These are phyloP conservation scores for Obelidium mucronatum DNA, from an alignment of 192 early-diverging fungal species.

Conservation along the genomic window DNA sequence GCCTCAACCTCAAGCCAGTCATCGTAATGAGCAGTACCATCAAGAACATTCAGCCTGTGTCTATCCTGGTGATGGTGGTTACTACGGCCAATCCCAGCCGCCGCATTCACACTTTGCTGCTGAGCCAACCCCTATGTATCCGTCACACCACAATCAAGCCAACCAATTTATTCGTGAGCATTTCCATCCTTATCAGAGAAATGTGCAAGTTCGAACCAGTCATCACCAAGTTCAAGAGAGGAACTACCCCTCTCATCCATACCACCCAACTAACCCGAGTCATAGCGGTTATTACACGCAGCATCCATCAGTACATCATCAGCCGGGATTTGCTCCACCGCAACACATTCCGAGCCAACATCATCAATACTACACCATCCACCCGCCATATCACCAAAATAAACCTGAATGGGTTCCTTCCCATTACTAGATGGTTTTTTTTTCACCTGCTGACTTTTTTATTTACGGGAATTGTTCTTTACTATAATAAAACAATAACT, in stretches of 20 bases:
- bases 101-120: too few relatives aligned
- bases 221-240: slow-evolving; percentile 97
- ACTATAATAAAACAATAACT: too few relatives aligned
- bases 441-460: too few relatives aligned
- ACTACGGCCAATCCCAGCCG: slow-evolving; percentile 76
- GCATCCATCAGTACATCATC: slow-evolving; percentile 92
- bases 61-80: slow-evolving; percentile 97
- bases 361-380: too few relatives aligned
- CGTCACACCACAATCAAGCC: too few relatives aligned
- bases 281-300: too few relatives aligned
- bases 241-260: slow-evolving; percentile 60
- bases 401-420: too few relatives aligned
- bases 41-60: neutral
- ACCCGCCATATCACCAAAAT: too few relatives aligned
- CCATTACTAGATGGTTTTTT: too few relatives aligned
- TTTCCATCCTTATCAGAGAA: slow-evolving; percentile 71
- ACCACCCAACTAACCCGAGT: slow-evolving; percentile 75
- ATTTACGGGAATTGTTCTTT: too few relatives aligned
- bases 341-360: slow-evolving; percentile 99
- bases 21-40: neutral
- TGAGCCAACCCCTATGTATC: neutral
- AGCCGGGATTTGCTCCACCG: slow-evolving; percentile 95
- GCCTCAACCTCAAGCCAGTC: too few relatives aligned
- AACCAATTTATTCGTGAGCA: too few relatives aligned
- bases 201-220: slow-evolving; percentile 91